Evolutionary conservation across 2,329 filamentous ascomycete genomes (phyloP).

Genomic region (Sporothrix humicola): DNA sequence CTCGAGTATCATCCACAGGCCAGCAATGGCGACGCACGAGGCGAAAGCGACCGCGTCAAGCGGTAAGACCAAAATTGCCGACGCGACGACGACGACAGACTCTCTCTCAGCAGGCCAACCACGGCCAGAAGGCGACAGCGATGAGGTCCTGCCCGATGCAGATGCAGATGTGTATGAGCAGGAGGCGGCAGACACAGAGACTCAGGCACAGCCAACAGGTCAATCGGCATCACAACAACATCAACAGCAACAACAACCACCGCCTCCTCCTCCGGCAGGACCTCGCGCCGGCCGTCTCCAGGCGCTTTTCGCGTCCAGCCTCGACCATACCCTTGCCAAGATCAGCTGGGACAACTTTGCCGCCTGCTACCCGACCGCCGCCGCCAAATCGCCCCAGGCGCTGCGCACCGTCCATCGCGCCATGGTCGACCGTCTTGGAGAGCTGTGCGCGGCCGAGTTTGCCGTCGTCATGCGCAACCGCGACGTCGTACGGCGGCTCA

Average conservation of each 20-base stretch:
- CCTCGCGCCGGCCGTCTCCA: slow-evolving; percentile 62
- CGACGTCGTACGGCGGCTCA: slow-evolving; percentile 62
- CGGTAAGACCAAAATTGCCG: neutral
- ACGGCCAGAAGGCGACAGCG: neutral
- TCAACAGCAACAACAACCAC: neutral
- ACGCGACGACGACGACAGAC: slow-evolving; percentile 3
- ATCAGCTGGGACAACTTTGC: slow-evolving; percentile 64
- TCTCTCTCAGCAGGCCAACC: neutral
- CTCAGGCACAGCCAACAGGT: neutral
- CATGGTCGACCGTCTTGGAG: slow-evolving; percentile 62
- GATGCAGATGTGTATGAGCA: neutral
- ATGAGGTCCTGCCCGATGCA: slow-evolving; percentile 29
- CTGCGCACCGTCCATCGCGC: slow-evolving; percentile 62
- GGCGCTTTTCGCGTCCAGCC: slow-evolving; percentile 58
- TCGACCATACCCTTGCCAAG: slow-evolving; percentile 60
- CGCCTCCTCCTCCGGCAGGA: slow-evolving; percentile 54
- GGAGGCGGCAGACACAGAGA: neutral
- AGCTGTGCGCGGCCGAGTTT: slow-evolving; percentile 65
- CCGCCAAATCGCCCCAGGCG: slow-evolving; percentile 55
- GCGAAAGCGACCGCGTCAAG: slow-evolving; percentile 26
- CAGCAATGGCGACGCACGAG: slow-evolving; percentile 27
- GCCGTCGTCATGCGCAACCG: slow-evolving; percentile 58
- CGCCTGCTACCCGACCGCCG: slow-evolving; percentile 67
- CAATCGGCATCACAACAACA: neutral
- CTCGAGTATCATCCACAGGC: neutral